Base-by-base conservation (phyloP, 2,329 filamentous ascomycete genomes). In the Chaetomiaceae sp. region DNA sequence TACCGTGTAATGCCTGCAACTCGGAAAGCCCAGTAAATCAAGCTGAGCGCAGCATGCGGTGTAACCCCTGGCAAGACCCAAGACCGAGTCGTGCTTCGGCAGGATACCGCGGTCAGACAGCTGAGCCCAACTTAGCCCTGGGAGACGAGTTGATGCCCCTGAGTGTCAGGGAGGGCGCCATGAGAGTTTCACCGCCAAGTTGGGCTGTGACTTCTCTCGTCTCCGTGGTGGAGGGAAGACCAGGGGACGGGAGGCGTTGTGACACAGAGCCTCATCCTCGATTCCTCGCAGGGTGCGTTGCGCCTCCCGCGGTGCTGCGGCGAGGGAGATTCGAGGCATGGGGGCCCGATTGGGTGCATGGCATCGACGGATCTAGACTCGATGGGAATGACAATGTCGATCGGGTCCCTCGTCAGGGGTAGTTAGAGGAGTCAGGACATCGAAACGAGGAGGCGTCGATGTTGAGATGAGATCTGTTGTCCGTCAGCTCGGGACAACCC, bases 31-130 rank as follows among this genome's bases (percentile, higher is more conserved):
- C 38, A 33, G 29, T n/a, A 9, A 9, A 5, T 22, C 19, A 8
- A 37, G 37, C 29, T 34, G 31, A 25, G 17, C 23, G 43, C 20
- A 27, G 29, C 31, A 43, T 53, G 51, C 44, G 29, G 51, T 53
- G 44, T 47, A 47, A 53, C 51, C 29, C 22, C 37, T 53, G 37
- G 20, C 29, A n/a, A 17, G 17, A 31, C 27, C n/a, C 31, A 14
- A 15, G 20, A 34, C 22, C 20, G 22, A 47, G 12, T n/a, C 29
- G 12, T 42, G 23, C 19, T 44, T 17, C 15, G 31, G 9, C 8
- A 17, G 31, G 44, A 48, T 17, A 44, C 44, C 22, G 31, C 29
- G 44, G 37, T 23, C 22, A 29, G 29, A 40, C 27, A 9, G 9
- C 9, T 27, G 25, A 14, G 47, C 14, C 39, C 29, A 37, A 23